These are phyloP conservation scores for Amanita exitialis DNA, from an alignment of 768 basidiomycete species.

Conservation along the genomic window DNA sequence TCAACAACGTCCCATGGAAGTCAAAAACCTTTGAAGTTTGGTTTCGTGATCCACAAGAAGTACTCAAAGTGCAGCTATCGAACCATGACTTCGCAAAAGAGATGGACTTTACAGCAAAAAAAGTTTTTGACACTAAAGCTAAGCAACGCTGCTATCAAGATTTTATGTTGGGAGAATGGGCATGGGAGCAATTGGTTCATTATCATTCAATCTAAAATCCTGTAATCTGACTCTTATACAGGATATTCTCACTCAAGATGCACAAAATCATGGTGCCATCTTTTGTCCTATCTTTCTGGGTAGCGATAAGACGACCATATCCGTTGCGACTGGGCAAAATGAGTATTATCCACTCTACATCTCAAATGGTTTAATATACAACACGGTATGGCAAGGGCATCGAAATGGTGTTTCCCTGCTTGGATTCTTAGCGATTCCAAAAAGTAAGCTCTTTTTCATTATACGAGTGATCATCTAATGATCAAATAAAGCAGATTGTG, in stretches of 20 bases:
- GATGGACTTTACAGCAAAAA: constrained; percentile 15
- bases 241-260: background rate
- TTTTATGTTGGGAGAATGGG: constrained; percentile 16
- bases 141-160: constrained; percentile 9
- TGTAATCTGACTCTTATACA: too few species aligned
- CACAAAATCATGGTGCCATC: too few species aligned
- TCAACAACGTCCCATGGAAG: constrained; percentile 15
- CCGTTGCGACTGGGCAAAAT: too few species aligned
- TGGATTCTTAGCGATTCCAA: constrained; percentile 5
- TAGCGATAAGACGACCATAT: too few species aligned
- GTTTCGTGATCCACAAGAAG: constrained; percentile 12
- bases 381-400: background rate
- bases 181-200: constrained; percentile 12
- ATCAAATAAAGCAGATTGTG: background rate
- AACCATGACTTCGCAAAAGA: constrained; percentile 8
- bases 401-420: background rate
- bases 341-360: too few species aligned
- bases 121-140: constrained; percentile 6
- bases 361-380: background rate
- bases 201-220: too few species aligned
- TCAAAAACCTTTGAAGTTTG: constrained; percentile 17
- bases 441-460: too few species aligned
- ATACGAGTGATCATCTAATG: too few species aligned
- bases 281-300: too few species aligned
- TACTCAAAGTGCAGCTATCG: constrained; percentile 5